Base-by-base conservation (phyloP, 2,329 filamentous ascomycete genomes). In the Sclerotinia nivalis region DNA sequence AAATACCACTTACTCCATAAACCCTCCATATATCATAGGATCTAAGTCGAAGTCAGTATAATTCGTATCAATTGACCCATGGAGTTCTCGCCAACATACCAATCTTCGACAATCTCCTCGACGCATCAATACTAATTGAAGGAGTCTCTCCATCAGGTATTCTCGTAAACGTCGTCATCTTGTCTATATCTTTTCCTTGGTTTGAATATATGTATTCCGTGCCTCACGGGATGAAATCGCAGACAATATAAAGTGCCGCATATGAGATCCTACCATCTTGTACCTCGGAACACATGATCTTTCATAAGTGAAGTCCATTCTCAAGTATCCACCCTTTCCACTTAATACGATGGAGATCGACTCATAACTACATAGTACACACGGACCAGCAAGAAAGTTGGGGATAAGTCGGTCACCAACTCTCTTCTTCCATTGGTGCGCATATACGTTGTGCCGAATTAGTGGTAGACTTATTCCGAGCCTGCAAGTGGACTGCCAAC, bases 21-120 rank as follows among this genome's bases (percentile, higher is more conserved):
- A 96, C 15, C 92, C 92, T 69, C 91, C 90, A 84, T 95, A 96
- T 76, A 91, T 92, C 77, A 92, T 92, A 71, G 91, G 87, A 76
- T 93, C 89, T 77, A 25, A 25, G 1, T 22, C 15, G 9, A 18
- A 52, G 15, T 65, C n/a, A 65, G 61, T 34, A 65, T 20, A 22
- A 15, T 15, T 28, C 31, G 6, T 37, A 40, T 20, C 13, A 28
- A 65, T 28, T 12, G 5, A 28, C 5, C 0, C 2, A 1, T 7
- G 2, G 20, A 28, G 6, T 25, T 28, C 34, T 40, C 47, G 9
- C 15, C 12, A 40, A 56, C 52, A 55, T 73, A 77, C 77, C 75
- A 76, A 96, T 93, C 78, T 89, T 89, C 70, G 90, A 89, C 68
- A 94, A 81, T 74, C 85, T 87, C 78, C 91, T 86, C 22, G 81